Evolutionary conservation across 768 basidiomycete species (phyloP).

Genomic region (Trichaptum fuscoviolaceum): DNA sequence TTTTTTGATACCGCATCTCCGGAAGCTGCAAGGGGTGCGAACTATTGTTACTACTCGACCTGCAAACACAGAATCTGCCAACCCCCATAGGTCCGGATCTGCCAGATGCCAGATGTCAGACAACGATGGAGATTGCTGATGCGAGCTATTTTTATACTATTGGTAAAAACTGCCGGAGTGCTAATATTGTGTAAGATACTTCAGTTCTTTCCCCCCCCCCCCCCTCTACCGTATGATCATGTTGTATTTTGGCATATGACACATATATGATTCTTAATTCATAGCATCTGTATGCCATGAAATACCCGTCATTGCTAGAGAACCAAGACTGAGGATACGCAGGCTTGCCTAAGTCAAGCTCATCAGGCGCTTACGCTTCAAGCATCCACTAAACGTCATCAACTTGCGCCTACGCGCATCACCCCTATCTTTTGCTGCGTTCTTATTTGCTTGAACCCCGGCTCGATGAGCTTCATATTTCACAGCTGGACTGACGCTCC

Average conservation of each 20-base stretch:
- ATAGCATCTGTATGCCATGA: no score
- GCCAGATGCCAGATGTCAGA: background rate
- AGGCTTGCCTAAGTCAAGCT: no score
- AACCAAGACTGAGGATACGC: no score
- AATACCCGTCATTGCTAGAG: no score
- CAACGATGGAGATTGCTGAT: background rate
- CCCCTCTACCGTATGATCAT: no score
- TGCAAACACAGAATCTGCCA: background rate
- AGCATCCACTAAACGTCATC: no score
- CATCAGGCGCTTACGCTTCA: no score
- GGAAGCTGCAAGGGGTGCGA: background rate
- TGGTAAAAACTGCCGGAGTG: background rate
- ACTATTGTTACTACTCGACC: background rate
- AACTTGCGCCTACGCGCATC: background rate
- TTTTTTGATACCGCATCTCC: background rate
- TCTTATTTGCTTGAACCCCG: background rate
- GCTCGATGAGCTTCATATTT: background rate
- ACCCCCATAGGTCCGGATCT: background rate
- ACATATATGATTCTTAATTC: no score
- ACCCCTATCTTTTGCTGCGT: background rate
- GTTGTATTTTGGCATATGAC: no score
- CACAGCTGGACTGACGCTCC: background rate
- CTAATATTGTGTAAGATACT: background rate
- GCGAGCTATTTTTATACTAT: background rate
- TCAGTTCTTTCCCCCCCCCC: no score